Evolutionary conservation across 495 filamentous ascomycete genomes (phyloP).

Genomic region (Cairneyella variabilis): DNA sequence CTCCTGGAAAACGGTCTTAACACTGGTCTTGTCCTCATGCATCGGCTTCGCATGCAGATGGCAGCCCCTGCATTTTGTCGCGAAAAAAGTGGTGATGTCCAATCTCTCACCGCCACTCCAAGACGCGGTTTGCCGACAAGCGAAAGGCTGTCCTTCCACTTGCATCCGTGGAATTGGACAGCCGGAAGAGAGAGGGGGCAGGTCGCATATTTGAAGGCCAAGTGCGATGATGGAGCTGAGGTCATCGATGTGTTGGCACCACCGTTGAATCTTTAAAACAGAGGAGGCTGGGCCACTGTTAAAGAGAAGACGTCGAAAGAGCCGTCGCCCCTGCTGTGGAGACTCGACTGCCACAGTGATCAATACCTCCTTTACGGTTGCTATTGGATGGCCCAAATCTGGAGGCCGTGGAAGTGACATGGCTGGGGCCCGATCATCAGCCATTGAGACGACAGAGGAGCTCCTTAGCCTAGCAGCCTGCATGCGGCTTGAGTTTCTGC

Average conservation of each 20-base stretch:
- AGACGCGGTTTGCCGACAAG: slow-evolving; percentile 13
- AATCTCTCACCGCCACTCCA: slow-evolving; percentile 25
- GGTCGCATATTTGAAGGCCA: slow-evolving; percentile 30
- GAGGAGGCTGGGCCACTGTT: slow-evolving; percentile 25
- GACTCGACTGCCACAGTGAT: slow-evolving; percentile 4
- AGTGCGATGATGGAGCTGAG: slow-evolving; percentile 16
- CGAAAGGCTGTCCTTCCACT: slow-evolving; percentile 3
- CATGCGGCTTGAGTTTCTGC: slow-evolving; percentile 16
- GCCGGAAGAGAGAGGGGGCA: slow-evolving; percentile 14
- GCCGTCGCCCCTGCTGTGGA: slow-evolving; percentile 3
- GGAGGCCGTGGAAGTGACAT: slow-evolving; percentile 8
- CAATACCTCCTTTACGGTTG: background rate
- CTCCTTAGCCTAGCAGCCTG: slow-evolving; percentile 12
- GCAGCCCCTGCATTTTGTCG: slow-evolving; percentile 14
- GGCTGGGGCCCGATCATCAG: slow-evolving; percentile 1
- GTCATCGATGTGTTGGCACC: slow-evolving; percentile 28
- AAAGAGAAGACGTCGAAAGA: slow-evolving; percentile 21
- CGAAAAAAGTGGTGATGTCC: slow-evolving; percentile 7
- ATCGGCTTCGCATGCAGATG: background rate
- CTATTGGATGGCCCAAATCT: slow-evolving; percentile 14
- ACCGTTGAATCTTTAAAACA: background rate
- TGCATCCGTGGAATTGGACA: slow-evolving; percentile 8
- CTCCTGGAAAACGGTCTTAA: background rate
- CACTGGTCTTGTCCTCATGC: background rate
- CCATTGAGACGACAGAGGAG: slow-evolving; percentile 15